Evolutionary conservation across 2,329 filamentous ascomycete species (phyloP), one percentile per base, ranked within the genome.

Genomic region (Ophiocordyceps camponoti-leonardi): DNA sequence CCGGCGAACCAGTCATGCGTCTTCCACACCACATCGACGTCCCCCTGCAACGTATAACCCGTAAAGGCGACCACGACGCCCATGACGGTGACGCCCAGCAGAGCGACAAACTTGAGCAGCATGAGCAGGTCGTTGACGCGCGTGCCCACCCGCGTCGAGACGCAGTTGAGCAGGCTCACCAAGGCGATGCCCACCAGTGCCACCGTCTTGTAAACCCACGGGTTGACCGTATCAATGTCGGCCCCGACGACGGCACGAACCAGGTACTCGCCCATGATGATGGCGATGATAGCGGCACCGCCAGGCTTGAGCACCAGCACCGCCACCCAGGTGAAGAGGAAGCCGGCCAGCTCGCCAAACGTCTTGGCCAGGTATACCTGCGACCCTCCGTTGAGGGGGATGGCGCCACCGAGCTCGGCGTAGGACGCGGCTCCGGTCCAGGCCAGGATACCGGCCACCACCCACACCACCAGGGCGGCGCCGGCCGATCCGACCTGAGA

Each of bases 211-310:
- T 85, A 87, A 57, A 95, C 75, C 88, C 90, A 96, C 2, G 79
- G 76, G 57, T 77, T 92, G 46, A 87, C 74, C 22, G 79, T 78
- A 55, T 84, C 80, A 2, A 84, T 84, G 47, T 94, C 86, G n/a
- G 87, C 79, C 10, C 88, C 88, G 48, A 94, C 81, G 41, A 83
- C 73, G 14, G 87, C 88, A 42, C 87, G 75, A 45, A 95, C 86
- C n/a, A 94, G 68, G 58, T 98, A 98, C 64, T 98, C 92, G 41
- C 92, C 92, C 70, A 96, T 95, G 56, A 98, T 95, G 53, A 98
- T 95, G 52, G 90, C 76, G 51, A 98, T 86, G 58, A 98, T 98
- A 49, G 92, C 92, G 11, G 87, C 81, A 37, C 85, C 84, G 2
- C 92, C 92, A 0, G 92, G 92, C 65, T 95, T 96, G 49, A 98